These are phyloP conservation scores for Talaromyces atroroseus DNA, from an alignment of 2,329 filamentous ascomycete genomes.

Conservation along the genomic window DNA sequence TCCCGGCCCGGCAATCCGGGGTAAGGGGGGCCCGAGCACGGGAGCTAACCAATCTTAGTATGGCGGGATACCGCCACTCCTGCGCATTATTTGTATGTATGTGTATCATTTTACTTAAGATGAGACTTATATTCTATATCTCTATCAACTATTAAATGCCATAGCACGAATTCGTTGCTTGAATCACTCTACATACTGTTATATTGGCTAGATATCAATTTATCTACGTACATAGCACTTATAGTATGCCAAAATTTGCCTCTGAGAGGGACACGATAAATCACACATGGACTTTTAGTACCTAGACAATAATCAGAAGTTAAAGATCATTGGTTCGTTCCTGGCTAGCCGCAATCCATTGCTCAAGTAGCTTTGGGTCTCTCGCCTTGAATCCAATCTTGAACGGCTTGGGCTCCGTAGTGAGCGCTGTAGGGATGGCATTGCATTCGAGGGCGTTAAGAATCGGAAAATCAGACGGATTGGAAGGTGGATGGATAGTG, in stretches of 20 bases:
- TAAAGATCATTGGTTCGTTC: conserved; percentile 47
- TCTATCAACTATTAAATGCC: no score
- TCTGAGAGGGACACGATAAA: no score
- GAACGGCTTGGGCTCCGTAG: conserved; percentile 59
- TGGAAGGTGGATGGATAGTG: conserved; percentile 46
- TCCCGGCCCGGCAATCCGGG: background rate
- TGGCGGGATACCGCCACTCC: no score
- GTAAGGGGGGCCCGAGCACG: background rate
- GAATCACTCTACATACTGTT: no score
- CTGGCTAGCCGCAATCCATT: conserved; percentile 52
- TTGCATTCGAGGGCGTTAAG: conserved; percentile 56
- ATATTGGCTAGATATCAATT: no score
- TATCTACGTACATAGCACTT: no score
- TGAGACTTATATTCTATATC: no score
- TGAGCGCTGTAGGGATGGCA: conserved; percentile 52
- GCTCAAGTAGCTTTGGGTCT: conserved; percentile 40
- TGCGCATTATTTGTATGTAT: no score
- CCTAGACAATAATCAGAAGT: conserved; percentile 1
- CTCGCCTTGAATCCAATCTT: conserved; percentile 53
- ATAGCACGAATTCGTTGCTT: no score
- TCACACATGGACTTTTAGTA: background rate
- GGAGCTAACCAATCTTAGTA: no score
- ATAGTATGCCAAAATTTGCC: no score
- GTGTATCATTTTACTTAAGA: no score
- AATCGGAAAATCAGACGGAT: conserved; percentile 46